Conservation (phyloP, 2,329 filamentous ascomycete genomes). For the Gnomoniopsis smithogilvyi region DNA sequence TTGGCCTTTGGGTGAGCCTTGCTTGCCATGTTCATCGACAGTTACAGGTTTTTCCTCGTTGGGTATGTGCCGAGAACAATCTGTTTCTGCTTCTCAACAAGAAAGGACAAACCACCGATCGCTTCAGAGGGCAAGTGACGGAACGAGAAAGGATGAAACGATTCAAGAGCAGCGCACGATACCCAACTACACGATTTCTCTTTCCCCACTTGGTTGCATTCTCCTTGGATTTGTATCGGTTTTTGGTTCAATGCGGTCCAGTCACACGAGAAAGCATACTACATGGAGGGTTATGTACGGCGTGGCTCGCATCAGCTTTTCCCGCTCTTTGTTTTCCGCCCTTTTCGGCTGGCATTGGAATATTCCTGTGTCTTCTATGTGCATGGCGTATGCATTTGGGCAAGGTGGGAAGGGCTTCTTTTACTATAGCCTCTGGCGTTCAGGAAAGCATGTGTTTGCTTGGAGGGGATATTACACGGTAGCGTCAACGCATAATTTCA, state of each 20-base stretch:
- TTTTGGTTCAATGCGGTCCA: constrained; percentile 1
- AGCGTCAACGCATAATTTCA: constrained; percentile 14
- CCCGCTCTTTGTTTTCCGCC: neutral
- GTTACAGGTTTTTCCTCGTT: neutral
- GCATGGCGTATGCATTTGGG: constrained; percentile 2
- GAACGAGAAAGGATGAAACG: neutral
- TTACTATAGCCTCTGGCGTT: constrained; percentile 5
- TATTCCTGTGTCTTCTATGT: neutral
- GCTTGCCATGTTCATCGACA: neutral
- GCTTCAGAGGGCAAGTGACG: neutral
- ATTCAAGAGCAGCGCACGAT: constrained; percentile 1
- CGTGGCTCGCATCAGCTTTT: constrained; percentile 7
- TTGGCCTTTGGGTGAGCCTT: neutral
- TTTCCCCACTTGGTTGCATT: neutral
- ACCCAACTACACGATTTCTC: constrained; percentile 7
- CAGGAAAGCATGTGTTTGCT: neutral
- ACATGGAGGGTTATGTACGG: constrained; percentile 3
- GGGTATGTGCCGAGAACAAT: neutral
- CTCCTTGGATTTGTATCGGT: neutral
- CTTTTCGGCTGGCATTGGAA: neutral
- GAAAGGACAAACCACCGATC: constrained; percentile 15
- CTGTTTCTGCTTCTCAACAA: neutral
- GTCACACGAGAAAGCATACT: constrained; percentile 2
- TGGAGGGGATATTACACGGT: constrained; percentile 6
- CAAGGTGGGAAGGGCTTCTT: neutral